Evolutionary conservation across 345 rosid species (phyloP), one percentile per base, ranked within the genome.

Genomic region (Clausena lansium): DNA sequence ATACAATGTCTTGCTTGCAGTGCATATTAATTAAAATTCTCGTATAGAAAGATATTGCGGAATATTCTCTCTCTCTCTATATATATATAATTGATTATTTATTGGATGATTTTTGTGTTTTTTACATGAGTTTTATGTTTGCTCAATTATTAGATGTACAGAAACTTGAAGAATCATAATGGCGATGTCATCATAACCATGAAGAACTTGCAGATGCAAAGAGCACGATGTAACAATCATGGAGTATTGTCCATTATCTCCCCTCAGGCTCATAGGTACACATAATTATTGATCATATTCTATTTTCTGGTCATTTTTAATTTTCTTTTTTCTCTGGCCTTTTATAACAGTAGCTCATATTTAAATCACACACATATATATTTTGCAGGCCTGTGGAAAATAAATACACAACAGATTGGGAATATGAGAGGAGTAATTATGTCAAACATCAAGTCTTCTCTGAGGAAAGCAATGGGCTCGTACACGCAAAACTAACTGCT

Each of bases 131-230:
- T 52, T 52, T 52, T 52, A 17, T 52, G 57, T 15, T 57, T n/a
- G 55, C 70, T 59, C 57, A 25, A 63, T 63, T 30, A 30, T 59
- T 54, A 79, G 82, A 79, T 79, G 82, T 68, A 79, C 70, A 70
- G 82, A 38, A 74, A 22, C 71, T 32, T 9, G 64, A 61, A 50
- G 62, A 19, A 33, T 28, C 24, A 62, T 7, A 61, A 68, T 35
- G 35, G 38, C 30, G 38, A 61, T 50, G 20, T 38, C 19, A 4
- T 38, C 25, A 25, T 32, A 39, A 41, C 41, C 4, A 32, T 38
- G 73, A 59, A 75, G 74, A 73, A 74, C 47, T 14, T 73, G 73
- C 60, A 36, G 1, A 25, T 73, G 9, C 55, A 74, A 55, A 73
- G 59, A 30, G 5, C 19, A 9, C 0, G 20, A 25, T 6, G 11